A percentile compares a stretch with the other conserved stretches of the same genome.
Conservation (phyloP, 2,329 filamentous ascomycete genomes). For the Penicillium sp. region DNA sequence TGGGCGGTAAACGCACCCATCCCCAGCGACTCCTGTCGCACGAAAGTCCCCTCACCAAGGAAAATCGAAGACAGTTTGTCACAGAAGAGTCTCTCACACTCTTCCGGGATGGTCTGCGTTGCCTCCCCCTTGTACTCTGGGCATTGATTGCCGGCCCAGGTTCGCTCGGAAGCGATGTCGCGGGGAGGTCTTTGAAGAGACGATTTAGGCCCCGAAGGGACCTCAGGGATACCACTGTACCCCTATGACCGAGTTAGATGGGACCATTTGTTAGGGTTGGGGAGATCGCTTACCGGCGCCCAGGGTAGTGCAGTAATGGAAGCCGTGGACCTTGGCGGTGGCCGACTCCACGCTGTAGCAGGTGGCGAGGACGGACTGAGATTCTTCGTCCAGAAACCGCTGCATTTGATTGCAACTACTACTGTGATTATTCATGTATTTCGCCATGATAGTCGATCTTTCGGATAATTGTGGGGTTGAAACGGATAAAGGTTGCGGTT, state of each 20-base stretch:
- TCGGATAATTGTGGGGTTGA: conserved; percentile 7
- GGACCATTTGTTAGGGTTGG: not conserved
- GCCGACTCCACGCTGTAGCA: conserved; percentile 80
- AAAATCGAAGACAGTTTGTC: conserved; percentile 92
- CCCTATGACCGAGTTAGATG: conserved; percentile 51
- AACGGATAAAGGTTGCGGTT: not conserved
- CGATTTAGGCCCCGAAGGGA: conserved; percentile 81
- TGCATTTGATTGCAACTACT: conserved; percentile 65
- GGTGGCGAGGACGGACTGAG: conserved; percentile 77
- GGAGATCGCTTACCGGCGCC: conserved; percentile 64
- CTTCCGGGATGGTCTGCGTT: conserved; percentile 94
- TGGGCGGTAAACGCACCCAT: conserved; percentile 66
- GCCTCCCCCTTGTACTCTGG: conserved; percentile 73
- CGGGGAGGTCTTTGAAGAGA: conserved; percentile 88
- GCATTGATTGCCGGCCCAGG: conserved; percentile 32
- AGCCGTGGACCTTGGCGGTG: conserved; percentile 71
- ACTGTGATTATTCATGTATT: conserved; percentile 68
- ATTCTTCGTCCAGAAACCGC: conserved; percentile 54
- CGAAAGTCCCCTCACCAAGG: conserved; percentile 88
- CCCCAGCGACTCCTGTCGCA: conserved; percentile 78
- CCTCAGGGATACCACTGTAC: conserved; percentile 95
- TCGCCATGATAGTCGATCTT: conserved; percentile 34
- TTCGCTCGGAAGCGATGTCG: conserved; percentile 68
- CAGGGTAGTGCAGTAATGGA: conserved; percentile 95
- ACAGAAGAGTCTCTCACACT: conserved; percentile 99